Conservation (phyloP, 106 monocot genomes). For the Acanthochlamys bracteata region DNA sequence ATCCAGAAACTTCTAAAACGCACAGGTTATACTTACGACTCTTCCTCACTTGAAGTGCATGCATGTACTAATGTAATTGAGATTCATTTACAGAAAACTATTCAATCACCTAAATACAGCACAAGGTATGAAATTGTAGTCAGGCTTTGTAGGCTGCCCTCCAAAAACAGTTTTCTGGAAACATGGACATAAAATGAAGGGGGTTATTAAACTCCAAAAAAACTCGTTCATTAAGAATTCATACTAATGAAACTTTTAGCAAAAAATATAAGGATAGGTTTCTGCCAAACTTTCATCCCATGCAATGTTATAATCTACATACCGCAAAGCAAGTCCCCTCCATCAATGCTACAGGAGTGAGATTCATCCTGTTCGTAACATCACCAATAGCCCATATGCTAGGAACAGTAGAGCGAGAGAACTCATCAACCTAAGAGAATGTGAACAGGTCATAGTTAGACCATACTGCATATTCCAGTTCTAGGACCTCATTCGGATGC, state of each 20-base stretch:
- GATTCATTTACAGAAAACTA: too few relatives aligned
- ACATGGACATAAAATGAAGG: slow-evolving; percentile 4
- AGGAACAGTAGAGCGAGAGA: slow-evolving; percentile 72
- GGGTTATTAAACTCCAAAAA: neutral
- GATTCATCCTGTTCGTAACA: slow-evolving; percentile 97
- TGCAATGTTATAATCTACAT: slow-evolving; percentile 13
- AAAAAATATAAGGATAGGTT: neutral
- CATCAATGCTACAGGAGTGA: slow-evolving; percentile 98
- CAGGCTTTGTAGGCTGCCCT: slow-evolving; percentile 87
- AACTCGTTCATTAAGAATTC: neutral
- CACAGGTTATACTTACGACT: neutral
- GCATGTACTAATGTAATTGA: too few relatives aligned
- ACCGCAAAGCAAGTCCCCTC: slow-evolving; percentile 96
- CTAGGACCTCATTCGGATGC: too few relatives aligned
- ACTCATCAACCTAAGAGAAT: slow-evolving; percentile 85
- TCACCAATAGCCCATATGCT: slow-evolving; percentile 99
- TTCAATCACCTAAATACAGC: slow-evolving; percentile 80
- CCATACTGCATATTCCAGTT: too few relatives aligned
- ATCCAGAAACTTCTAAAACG: neutral
- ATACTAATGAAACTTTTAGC: neutral
- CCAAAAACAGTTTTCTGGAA: slow-evolving; percentile 99
- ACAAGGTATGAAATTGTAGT: slow-evolving; percentile 61
- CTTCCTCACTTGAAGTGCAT: neutral
- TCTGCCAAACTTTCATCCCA: neutral
- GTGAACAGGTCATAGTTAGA: slow-evolving; percentile 8